phyloP scores from a whole-genome alignment of 2,329 filamentous ascomycete species.

The Xylaria hypoxylon region DNA sequence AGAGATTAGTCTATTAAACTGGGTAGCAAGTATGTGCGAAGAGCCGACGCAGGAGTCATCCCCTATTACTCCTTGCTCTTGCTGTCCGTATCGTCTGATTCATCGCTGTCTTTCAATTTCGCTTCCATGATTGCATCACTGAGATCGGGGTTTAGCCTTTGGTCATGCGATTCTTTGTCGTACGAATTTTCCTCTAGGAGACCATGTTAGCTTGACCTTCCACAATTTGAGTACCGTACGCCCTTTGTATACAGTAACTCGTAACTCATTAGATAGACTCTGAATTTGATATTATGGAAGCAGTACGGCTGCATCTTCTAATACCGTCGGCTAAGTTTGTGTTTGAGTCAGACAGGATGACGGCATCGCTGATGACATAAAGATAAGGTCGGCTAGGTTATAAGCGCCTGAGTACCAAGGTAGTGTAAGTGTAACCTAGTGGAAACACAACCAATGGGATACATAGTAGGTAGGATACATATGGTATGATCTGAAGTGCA shows the following conservation, averaged over 20 bases:
- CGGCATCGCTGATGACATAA: constrained; percentile 22
- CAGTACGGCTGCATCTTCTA: not conserved
- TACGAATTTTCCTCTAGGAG: not conserved
- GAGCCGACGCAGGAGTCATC: not conserved
- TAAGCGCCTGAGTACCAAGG: not conserved
- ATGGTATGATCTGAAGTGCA: not conserved
- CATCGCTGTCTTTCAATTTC: not conserved
- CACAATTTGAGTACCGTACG: not conserved
- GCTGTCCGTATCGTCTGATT: not conserved
- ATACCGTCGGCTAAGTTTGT: constrained; percentile 7
- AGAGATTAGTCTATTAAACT: not conserved
- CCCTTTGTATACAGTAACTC: not conserved
- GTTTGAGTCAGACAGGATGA: constrained; percentile 29
- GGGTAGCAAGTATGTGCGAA: not conserved
- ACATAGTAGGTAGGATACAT: not conserved
- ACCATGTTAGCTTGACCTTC: not conserved
- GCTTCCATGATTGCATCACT: not conserved
- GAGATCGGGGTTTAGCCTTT: not conserved
- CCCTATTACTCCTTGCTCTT: not conserved
- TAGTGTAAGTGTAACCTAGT: not conserved
- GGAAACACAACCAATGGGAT: not conserved
- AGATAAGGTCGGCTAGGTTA: not conserved
- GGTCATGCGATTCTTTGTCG: not conserved
- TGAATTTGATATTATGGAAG: not conserved
- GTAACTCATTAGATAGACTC: not conserved